Evolutionary conservation across 805 yeast species (phyloP).

Genomic region (Teunomyces gatunensis): DNA sequence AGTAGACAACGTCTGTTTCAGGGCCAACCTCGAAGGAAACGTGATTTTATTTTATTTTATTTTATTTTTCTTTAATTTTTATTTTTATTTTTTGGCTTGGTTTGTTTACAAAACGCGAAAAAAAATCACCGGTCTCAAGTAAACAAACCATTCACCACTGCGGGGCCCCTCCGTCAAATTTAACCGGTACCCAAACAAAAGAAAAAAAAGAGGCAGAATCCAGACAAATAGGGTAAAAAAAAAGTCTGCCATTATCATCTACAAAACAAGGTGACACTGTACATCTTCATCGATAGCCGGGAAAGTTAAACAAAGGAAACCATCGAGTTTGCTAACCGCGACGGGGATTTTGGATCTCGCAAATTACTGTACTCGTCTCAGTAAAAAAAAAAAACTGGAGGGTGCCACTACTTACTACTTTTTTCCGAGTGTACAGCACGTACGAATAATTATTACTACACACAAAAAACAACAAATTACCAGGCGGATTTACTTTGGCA

Average conservation of each 20-base stretch:
- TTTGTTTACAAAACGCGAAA: constrained; percentile 3
- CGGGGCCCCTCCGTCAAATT: neutral
- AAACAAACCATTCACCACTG: neutral
- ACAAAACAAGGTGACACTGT: constrained; percentile 1
- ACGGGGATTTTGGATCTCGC: neutral
- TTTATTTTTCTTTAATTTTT: neutral
- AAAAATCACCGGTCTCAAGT: neutral
- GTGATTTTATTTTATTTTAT: neutral
- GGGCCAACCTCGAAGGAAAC: neutral
- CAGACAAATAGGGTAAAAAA: neutral
- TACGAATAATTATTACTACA: neutral
- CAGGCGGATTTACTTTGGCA: too few species aligned
- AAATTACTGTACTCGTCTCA: neutral
- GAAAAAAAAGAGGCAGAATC: neutral
- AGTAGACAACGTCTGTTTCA: constrained; percentile 1
- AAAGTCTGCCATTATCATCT: neutral
- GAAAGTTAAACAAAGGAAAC: neutral
- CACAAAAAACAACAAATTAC: neutral
- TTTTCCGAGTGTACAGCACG: neutral
- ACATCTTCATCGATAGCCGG: neutral
- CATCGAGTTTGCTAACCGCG: neutral
- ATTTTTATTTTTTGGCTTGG: neutral
- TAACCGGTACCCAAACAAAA: neutral
- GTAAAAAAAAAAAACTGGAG: neutral
- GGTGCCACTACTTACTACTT: neutral